Conservation (phyloP, 2,329 filamentous ascomycete genomes). For the Beauveria asiatica region DNA sequence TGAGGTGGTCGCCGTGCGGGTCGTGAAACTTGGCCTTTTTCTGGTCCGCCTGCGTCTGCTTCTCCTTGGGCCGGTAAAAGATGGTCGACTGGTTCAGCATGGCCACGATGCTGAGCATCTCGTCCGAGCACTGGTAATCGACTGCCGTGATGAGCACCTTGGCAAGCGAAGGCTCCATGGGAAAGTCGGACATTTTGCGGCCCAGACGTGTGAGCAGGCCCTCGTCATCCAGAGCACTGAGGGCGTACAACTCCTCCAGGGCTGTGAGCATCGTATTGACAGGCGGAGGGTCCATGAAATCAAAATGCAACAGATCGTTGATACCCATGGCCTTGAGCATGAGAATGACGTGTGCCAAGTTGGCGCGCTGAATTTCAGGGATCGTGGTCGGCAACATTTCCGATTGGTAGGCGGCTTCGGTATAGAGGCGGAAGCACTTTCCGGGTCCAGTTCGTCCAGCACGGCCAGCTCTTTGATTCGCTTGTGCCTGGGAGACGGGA, state of each 20-base stretch:
- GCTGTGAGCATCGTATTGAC: conserved; percentile 97
- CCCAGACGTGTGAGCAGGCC: conserved; percentile 85
- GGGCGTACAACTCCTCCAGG: conserved; percentile 85
- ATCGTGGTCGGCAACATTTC: conserved; percentile 97
- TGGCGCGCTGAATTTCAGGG: conserved; percentile 93
- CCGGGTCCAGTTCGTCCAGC: conserved; percentile 91
- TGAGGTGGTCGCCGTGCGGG: conserved; percentile 87
- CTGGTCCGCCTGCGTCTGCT: conserved; percentile 90
- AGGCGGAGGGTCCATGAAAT: conserved; percentile 97
- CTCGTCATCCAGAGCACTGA: conserved; percentile 90
- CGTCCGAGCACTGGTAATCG: conserved; percentile 82
- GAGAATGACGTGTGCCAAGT: conserved; percentile 83
- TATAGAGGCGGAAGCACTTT: conserved; percentile 93
- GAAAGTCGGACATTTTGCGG: conserved; percentile 96
- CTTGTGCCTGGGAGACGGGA: conserved; percentile 93
- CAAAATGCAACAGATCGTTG: conserved; percentile 92
- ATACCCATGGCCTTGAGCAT: conserved; percentile 99
- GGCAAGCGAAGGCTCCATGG: conserved; percentile 88
- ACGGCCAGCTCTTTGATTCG: conserved; percentile 86
- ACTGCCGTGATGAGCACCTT: conserved; percentile 86
- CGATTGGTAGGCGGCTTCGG: conserved; percentile 87
- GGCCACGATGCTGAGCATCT: conserved; percentile 87
- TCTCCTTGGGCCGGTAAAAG: conserved; percentile 95
- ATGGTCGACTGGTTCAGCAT: conserved; percentile 84
- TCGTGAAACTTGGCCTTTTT: conserved; percentile 98